Evolutionary conservation across 306 rosid genomes (phyloP).

Genomic region (Canavalia gladiata): DNA sequence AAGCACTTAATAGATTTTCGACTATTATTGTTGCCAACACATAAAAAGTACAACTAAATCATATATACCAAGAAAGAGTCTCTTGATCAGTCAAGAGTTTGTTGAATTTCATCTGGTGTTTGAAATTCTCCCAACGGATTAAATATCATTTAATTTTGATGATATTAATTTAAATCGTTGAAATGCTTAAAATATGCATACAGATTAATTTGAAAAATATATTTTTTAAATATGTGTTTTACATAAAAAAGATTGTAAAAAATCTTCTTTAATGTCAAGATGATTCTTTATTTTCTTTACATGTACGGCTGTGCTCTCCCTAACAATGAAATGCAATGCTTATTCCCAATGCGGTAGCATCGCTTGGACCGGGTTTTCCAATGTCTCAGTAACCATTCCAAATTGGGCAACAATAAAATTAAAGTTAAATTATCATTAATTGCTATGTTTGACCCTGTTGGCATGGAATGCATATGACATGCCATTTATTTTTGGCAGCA

Average conservation of each 20-base stretch:
- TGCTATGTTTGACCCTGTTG: constrained; percentile 9
- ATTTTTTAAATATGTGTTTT: no score
- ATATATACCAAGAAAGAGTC: neutral
- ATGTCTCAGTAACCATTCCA: no score
- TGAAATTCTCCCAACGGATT: neutral
- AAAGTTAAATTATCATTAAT: neutral
- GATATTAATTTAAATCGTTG: no score
- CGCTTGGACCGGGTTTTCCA: no score
- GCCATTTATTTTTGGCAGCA: neutral
- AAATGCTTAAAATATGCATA: no score
- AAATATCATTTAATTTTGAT: no score
- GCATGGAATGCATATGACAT: neutral
- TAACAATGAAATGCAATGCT: neutral
- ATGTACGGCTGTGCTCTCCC: no score
- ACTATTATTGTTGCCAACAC: neutral
- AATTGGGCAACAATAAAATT: neutral
- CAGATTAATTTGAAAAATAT: no score
- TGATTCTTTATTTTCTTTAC: no score
- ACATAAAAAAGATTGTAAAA: no score
- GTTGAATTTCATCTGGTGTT: neutral
- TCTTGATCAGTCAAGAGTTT: neutral
- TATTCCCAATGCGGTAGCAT: no score
- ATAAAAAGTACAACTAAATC: neutral
- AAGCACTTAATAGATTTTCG: neutral
- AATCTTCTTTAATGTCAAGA: no score